phyloP scores from a whole-genome alignment of 1,139 yeast genomes.

The Maudiozyma humilis region DNA sequence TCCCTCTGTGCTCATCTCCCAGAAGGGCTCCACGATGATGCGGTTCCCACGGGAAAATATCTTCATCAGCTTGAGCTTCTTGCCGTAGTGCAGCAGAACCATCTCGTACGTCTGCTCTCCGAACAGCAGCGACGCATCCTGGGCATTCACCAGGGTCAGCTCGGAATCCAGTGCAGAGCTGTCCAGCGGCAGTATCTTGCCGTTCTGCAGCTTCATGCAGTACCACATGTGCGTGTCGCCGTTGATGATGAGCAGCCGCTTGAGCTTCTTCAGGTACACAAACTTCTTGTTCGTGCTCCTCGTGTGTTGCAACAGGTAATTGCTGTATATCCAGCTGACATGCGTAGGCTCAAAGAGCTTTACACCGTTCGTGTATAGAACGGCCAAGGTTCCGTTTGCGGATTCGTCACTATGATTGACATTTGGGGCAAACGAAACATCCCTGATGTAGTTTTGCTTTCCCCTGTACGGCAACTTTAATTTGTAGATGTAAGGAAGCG shows the following conservation, averaged over 20 bases:
- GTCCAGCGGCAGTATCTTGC: conserved; percentile 19
- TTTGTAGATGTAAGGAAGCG: conserved; percentile 3
- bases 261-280: conserved; percentile 19
- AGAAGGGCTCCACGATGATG: background rate
- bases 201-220: conserved; percentile 23
- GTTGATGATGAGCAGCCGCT: conserved; percentile 23
- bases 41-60: background rate
- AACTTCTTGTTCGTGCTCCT: conserved; percentile 20
- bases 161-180: conserved; percentile 9
- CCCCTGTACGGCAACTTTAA: conserved; percentile 15
- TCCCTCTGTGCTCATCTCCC: background rate
- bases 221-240: conserved; percentile 21
- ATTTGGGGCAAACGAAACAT: conserved; percentile 8
- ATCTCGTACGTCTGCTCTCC: background rate
- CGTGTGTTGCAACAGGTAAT: conserved; percentile 21
- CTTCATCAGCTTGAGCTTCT: background rate
- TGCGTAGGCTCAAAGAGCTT: conserved; percentile 17
- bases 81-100: background rate
- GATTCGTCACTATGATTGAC: background rate
- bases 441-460: conserved; percentile 17
- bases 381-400: conserved; percentile 9
- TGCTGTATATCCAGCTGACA: conserved; percentile 18
- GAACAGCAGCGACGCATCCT: background rate
- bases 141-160: conserved; percentile 9
- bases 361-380: conserved; percentile 20